Conservation (phyloP, 1,284 basidiomycete species). For the Trichosporon asahii region DNA sequence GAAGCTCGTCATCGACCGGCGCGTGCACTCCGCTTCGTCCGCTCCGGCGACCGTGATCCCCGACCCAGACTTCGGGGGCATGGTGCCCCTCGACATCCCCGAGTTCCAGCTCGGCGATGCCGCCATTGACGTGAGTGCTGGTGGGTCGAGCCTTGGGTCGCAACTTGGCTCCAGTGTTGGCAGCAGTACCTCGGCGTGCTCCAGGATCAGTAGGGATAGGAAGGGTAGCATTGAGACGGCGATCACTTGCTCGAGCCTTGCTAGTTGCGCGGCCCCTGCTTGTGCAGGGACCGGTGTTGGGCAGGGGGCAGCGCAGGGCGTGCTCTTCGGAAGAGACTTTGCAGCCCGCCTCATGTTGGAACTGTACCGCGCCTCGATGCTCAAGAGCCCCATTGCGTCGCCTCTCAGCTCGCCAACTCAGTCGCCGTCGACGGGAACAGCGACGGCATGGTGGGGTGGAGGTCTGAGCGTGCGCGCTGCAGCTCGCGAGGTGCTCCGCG, state of each 20-base stretch:
- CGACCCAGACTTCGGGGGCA: neutral
- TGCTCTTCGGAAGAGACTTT: neutral
- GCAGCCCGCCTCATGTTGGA: neutral
- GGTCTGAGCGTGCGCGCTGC: neutral
- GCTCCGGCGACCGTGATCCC: neutral
- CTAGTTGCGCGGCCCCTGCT: neutral
- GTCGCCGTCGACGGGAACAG: neutral
- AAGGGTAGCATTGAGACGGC: constrained; percentile 1
- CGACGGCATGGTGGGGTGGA: constrained; percentile 1
- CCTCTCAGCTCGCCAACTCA: neutral
- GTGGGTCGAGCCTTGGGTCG: neutral
- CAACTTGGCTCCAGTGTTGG: neutral
- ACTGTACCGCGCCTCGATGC: neutral
- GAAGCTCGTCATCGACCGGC: neutral
- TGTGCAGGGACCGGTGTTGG: neutral
- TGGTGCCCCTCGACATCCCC: neutral
- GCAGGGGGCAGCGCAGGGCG: neutral
- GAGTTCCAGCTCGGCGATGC: neutral
- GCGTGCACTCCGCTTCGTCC: neutral
- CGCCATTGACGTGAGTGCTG: neutral
- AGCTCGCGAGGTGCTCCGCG: neutral
- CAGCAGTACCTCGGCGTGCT: neutral
- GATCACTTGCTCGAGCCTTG: neutral
- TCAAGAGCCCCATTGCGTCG: neutral
- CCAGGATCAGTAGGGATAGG: neutral